Evolutionary conservation across 805 yeast species (phyloP).

Genomic region (Deakozyma indianensis): DNA sequence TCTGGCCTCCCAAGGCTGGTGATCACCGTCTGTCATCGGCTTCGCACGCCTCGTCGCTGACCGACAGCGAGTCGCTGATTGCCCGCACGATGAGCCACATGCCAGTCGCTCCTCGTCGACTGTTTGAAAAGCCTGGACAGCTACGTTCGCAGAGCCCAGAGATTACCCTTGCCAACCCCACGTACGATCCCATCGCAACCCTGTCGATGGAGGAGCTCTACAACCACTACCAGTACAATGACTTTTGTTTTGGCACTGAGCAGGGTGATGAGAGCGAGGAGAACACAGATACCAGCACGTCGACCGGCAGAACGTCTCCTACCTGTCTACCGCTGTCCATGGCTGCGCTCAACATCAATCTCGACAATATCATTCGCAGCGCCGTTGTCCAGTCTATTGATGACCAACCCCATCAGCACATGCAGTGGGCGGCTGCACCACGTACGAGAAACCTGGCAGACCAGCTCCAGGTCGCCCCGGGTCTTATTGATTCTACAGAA

Average conservation of each 20-base stretch:
- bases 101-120: neutral
- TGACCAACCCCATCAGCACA: neutral
- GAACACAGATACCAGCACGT: neutral
- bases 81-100: neutral
- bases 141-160: neutral
- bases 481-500: conserved; percentile 1
- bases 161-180: neutral
- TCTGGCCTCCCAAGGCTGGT: neutral
- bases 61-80: neutral
- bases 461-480: neutral
- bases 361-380: neutral
- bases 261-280: neutral
- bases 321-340: neutral
- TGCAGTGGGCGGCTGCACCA: neutral
- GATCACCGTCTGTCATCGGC: neutral
- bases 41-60: neutral
- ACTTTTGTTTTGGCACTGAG: neutral
- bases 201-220: neutral
- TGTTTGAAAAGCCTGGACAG: neutral
- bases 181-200: neutral
- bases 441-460: neutral
- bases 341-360: conserved; percentile 1
- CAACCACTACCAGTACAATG: neutral
- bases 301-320: neutral
- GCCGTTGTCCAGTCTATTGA: neutral